Conservation (phyloP, 371 early-diverging fungal genomes). For the Mucor circinelloides region DNA sequence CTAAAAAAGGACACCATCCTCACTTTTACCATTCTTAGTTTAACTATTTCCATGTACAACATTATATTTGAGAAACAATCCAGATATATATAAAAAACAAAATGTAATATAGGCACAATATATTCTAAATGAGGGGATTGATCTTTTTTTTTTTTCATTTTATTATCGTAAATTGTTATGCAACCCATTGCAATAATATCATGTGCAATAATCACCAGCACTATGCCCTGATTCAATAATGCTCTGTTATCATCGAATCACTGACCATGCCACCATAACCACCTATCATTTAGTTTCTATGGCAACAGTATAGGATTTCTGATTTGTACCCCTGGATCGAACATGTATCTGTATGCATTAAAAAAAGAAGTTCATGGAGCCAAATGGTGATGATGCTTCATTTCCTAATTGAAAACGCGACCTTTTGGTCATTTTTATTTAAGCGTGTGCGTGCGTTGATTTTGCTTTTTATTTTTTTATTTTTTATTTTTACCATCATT, state of each 20-base stretch:
- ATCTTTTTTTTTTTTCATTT: not conserved
- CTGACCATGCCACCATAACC: not conserved
- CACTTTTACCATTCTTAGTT: not conserved
- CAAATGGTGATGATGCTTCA: not conserved
- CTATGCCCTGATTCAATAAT: not conserved
- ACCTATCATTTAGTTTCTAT: not conserved
- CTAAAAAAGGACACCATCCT: not conserved
- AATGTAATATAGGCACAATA: not conserved
- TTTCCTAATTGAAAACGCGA: slow-evolving; percentile 2
- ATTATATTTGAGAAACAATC: not conserved
- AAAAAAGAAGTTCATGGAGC: not conserved
- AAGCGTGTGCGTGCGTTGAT: not conserved
- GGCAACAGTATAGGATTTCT: not conserved
- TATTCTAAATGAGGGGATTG: not conserved
- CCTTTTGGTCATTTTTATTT: not conserved
- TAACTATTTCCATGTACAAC: not conserved
- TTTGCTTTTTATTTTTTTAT: too few species aligned
- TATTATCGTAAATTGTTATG: not conserved
- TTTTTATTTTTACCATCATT: slow-evolving; percentile 18
- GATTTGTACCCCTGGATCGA: too few species aligned
- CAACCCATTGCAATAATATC: not conserved
- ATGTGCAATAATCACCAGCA: too few species aligned
- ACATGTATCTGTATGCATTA: too few species aligned
- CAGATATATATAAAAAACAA: not conserved
- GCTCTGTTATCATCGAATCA: not conserved